Evolutionary conservation across 1,284 basidiomycete species (phyloP), one percentile per base, ranked within the genome.

Genomic region (Heterobasidion occidentale): DNA sequence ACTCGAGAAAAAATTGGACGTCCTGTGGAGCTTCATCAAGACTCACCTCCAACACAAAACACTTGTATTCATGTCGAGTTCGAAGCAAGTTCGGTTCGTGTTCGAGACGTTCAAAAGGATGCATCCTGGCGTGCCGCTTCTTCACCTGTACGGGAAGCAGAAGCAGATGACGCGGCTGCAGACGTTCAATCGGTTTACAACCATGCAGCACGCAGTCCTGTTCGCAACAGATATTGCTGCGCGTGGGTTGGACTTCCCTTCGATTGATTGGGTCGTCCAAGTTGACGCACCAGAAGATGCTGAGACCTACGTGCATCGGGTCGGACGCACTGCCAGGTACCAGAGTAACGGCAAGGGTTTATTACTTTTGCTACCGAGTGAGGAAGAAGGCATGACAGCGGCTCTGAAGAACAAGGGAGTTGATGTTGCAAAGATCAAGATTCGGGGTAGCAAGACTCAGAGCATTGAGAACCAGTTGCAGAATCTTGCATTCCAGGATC

Each of bases 141-240:
- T 99, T 57, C 91, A 95, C 67, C 75, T 99, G 14, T 94, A 99
- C 67, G 97, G 97, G 52, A 98, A 98, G 70, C 95, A 98, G 69
- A 98, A 98, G 70, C 96, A 98, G 70, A 81, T 87, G 19, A 89
- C 92, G 52, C 83, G 97, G 46, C 74, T 98, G 57, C 77, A 80
- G 53, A 90, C 90, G 70, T 96, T 93, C 68, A 78, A 83, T 60
- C 85, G 86, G 55, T 98, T 95, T 72, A 88, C 87, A 2, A 75
- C 81, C 1, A 86, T 86, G 55, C 86, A 87, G 61, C 83, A 92
- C 59, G 88, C 92, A 0, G 81, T 95, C 6, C 77, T 97, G 38
- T 88, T 98, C 65, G 93, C 94, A 36, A 99, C 96, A n/a, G 96
- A 99, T 69, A 90, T 99, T 62, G 96, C 97, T 33, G 94, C 96